Percentiles rank a stretch among this genome's conserved stretches.
Evolutionary conservation across 164 flowering plant species (phyloP).

Genomic region (Pachysandra terminalis): DNA sequence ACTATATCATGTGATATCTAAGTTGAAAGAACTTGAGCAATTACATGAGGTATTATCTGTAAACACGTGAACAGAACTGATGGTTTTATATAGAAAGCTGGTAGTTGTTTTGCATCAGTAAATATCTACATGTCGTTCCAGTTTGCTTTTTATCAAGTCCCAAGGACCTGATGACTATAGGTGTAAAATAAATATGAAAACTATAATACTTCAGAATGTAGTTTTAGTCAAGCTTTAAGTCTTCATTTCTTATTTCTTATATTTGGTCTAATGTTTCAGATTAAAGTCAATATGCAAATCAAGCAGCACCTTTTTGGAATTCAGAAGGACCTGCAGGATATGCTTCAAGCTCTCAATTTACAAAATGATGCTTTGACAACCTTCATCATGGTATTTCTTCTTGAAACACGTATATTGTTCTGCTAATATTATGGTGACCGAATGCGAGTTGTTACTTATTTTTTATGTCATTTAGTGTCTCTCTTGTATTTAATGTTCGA

Average conservation of each 20-base stretch:
- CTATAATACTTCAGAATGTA: not conserved
- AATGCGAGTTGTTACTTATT: no score
- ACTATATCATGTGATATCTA: constrained; percentile 16
- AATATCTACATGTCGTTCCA: no score
- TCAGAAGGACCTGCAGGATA: constrained; percentile 23
- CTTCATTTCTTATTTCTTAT: not conserved
- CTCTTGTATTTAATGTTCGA: no score
- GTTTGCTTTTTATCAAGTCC: not conserved
- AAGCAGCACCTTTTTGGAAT: constrained; percentile 12
- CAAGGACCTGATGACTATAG: not conserved
- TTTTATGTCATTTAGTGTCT: no score
- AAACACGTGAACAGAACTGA: constrained; percentile 3
- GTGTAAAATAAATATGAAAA: not conserved
- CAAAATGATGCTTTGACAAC: constrained; percentile 11
- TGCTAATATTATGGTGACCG: not conserved
- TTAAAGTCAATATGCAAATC: constrained; percentile 17
- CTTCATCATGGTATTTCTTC: constrained; percentile 21
- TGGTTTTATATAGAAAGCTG: not conserved
- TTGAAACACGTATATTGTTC: not conserved
- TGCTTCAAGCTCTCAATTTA: constrained; percentile 26
- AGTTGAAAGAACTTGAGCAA: constrained; percentile 21
- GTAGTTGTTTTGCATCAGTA: no score
- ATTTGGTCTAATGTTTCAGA: constrained; percentile 16
- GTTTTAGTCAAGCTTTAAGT: not conserved
- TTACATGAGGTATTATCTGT: constrained; percentile 18